These are phyloP conservation scores for Baorangia bicolor DNA, from an alignment of 768 basidiomycete species.

Conservation along the genomic window DNA sequence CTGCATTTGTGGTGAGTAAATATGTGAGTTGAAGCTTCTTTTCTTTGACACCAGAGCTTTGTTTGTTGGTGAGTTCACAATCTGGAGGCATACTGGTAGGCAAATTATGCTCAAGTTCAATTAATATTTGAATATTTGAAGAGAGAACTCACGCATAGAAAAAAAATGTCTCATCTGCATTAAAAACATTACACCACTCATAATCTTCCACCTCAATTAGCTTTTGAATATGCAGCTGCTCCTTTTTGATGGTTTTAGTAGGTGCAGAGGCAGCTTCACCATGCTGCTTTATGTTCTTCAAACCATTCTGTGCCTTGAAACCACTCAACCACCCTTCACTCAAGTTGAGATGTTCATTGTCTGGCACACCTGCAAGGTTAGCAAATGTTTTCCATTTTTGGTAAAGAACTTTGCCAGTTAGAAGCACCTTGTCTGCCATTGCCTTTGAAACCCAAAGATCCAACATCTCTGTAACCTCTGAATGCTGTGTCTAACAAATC, in stretches of 20 bases:
- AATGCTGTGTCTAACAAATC: constrained; percentile 29
- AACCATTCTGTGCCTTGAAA: background rate
- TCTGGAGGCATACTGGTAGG: background rate
- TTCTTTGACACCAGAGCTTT: background rate
- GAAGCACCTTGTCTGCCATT: constrained; percentile 5
- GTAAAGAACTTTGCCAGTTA: constrained; percentile 21
- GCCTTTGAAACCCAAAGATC: constrained; percentile 38
- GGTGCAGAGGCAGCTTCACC: constrained; percentile 36
- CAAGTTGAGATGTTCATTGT: background rate
- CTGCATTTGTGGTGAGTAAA: constrained; percentile 27
- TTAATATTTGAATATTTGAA: background rate
- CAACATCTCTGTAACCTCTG: constrained; percentile 36
- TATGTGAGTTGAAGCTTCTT: constrained; percentile 1
- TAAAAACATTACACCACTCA: constrained; percentile 31
- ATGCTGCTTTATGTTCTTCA: constrained; percentile 11
- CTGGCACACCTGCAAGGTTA: accelerated
- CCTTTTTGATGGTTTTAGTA: constrained; percentile 22
- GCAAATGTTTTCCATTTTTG: constrained; percentile 36
- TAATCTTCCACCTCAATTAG: constrained; percentile 29
- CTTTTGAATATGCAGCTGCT: constrained; percentile 25
- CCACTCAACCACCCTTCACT: background rate
- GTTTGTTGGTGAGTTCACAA: background rate
- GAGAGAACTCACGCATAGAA: constrained; percentile 34
- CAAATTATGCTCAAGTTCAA: no score
- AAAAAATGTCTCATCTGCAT: constrained; percentile 37